Evolutionary conservation across 2,329 filamentous ascomycete genomes (phyloP).

Genomic region (Stagonosporopsis cucurbitacearum): DNA sequence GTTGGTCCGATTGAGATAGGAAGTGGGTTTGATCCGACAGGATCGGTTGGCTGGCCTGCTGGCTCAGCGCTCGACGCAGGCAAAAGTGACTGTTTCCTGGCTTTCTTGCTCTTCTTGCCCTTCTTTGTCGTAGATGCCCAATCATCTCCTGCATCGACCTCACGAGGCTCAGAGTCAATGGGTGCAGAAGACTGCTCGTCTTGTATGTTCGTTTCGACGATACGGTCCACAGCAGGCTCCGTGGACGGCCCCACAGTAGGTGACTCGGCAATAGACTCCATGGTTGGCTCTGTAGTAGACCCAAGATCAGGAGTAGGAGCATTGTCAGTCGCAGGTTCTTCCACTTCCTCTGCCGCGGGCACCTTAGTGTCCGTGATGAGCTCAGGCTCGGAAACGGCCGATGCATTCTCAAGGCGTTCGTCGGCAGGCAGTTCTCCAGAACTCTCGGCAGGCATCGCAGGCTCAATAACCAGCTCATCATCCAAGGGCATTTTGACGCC

Average conservation of each 20-base stretch:
- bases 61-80: constrained; percentile 15
- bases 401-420: background rate
- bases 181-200: constrained; percentile 3
- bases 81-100: constrained; percentile 23
- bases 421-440: background rate
- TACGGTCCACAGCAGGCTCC: background rate
- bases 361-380: background rate
- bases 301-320: no score
- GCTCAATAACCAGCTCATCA: constrained; percentile 8
- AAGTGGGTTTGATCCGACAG: constrained; percentile 6
- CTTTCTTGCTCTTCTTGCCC: constrained; percentile 38
- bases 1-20: background rate
- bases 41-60: background rate
- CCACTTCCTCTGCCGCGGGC: background rate
- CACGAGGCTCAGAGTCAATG: constrained; percentile 12
- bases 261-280: no score
- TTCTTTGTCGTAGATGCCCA: constrained; percentile 27
- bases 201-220: background rate
- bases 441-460: background rate
- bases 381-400: background rate
- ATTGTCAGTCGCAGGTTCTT: background rate
- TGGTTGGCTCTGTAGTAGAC: no score
- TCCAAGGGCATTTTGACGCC: constrained; percentile 11
- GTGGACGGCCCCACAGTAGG: background rate
- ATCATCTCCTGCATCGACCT: constrained; percentile 24